Percentiles rank a stretch among this genome's conserved stretches.
These are phyloP conservation scores for Tephrocybe rancida DNA, from an alignment of 768 basidiomycete species.

Conservation along the genomic window DNA sequence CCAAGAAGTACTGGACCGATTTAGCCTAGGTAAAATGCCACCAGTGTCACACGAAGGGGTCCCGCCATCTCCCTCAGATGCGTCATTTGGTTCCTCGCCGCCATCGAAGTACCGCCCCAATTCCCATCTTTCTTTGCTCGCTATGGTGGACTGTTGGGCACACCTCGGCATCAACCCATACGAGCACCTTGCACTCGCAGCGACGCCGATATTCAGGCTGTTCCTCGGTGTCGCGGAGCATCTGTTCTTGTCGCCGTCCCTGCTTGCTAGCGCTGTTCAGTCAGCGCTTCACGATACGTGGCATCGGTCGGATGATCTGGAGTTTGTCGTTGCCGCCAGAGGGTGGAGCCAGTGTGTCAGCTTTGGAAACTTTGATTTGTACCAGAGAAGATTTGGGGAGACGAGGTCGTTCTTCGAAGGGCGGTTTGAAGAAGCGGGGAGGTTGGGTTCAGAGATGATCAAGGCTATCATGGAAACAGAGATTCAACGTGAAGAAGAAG, in stretches of 20 bases:
- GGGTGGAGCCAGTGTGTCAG: constrained; percentile 97
- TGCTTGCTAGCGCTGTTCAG: constrained; percentile 70
- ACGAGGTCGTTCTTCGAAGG: constrained; percentile 84
- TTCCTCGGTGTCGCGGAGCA: constrained; percentile 98
- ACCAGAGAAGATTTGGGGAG: constrained; percentile 76
- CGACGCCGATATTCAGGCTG: constrained; percentile 93
- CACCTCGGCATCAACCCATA: constrained; percentile 85
- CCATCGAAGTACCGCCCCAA: constrained; percentile 57
- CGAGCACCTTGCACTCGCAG: constrained; percentile 88
- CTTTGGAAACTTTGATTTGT: constrained; percentile 91
- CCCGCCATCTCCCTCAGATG: constrained; percentile 24
- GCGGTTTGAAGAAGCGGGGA: constrained; percentile 84
- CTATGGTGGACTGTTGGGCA: constrained; percentile 99
- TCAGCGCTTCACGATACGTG: constrained; percentile 77
- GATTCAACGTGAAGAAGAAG: constrained; percentile 35
- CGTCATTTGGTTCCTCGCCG: constrained; percentile 56
- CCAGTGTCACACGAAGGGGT: constrained; percentile 11
- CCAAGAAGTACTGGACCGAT: constrained; percentile 85
- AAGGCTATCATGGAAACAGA: constrained; percentile 78
- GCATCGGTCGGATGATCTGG: constrained; percentile 87
- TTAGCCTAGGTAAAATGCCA: constrained; percentile 67
- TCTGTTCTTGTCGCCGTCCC: constrained; percentile 72
- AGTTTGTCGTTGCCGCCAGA: constrained; percentile 90
- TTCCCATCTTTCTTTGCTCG: constrained; percentile 90
- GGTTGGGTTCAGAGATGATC: constrained; percentile 87